Evolutionary conservation across 1,284 basidiomycete species (phyloP).

Genomic region (Phellopilus nigrolimitatus): DNA sequence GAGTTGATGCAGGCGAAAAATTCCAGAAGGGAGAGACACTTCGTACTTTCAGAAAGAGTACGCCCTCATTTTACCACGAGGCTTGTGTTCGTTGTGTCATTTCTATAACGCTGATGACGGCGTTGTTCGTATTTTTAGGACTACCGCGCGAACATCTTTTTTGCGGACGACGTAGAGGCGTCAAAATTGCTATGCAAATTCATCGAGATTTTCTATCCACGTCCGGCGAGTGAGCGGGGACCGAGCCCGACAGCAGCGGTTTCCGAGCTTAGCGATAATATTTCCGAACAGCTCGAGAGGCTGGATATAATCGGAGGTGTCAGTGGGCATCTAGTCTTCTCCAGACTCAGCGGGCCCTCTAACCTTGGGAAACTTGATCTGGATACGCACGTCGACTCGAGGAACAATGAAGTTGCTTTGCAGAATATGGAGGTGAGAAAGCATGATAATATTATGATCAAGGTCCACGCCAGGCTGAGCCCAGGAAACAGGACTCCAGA

Average conservation of each 20-base stretch:
- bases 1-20: background rate
- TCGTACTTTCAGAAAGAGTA: background rate
- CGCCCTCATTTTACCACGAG: background rate
- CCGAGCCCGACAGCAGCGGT: background rate
- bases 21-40: background rate
- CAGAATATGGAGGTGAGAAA: too few relatives aligned
- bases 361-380: too few relatives aligned
- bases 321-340: too few relatives aligned
- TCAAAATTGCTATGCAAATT: background rate
- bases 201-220: background rate
- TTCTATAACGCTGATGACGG: background rate
- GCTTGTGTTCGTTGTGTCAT: background rate
- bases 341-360: too few relatives aligned
- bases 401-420: too few relatives aligned
- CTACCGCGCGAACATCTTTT: background rate
- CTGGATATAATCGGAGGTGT: too few relatives aligned
- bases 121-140: background rate
- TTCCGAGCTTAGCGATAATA: too few relatives aligned
- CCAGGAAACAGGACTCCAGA: too few relatives aligned
- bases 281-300: too few relatives aligned
- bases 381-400: too few relatives aligned
- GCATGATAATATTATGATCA: too few relatives aligned
- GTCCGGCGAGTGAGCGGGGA: background rate
- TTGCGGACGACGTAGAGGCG: conserved; percentile 4
- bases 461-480: too few relatives aligned